Evolutionary conservation across 495 filamentous ascomycete species (phyloP).

Genomic region (Daldinia vernicosa): DNA sequence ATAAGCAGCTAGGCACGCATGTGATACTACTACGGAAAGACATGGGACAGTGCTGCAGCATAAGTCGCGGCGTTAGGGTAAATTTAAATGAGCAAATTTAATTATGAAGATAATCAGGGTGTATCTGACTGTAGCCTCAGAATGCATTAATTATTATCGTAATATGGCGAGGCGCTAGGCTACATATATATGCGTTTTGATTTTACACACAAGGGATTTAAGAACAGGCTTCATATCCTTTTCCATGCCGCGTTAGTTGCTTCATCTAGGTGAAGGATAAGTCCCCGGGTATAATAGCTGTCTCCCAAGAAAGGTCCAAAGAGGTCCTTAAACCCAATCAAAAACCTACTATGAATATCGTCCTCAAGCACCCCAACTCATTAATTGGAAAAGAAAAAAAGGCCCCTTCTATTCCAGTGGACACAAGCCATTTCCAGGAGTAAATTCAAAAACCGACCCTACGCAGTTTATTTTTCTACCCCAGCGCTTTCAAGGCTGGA

Average conservation of each 20-base stretch:
- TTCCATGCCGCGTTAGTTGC: not conserved
- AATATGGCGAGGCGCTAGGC: constrained; percentile 23
- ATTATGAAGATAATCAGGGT: not conserved
- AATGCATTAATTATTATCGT: constrained; percentile 31
- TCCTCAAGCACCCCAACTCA: not conserved
- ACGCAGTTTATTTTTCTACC: not conserved
- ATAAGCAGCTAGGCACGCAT: not conserved
- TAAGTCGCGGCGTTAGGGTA: constrained; percentile 15
- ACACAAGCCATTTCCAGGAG: not conserved
- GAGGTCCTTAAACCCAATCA: constrained; percentile 10
- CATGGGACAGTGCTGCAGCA: constrained; percentile 3
- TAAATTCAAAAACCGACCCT: not conserved
- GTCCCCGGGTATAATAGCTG: not conserved
- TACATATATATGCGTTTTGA: constrained; percentile 16
- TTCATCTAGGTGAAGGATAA: not conserved
- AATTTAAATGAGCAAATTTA: constrained; percentile 18
- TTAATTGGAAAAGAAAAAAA: not conserved
- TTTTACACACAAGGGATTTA: not conserved
- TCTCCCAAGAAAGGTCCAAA: constrained; percentile 22
- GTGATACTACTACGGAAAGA: not conserved
- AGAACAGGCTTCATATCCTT: constrained; percentile 10
- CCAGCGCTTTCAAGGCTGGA: constrained; percentile 34
- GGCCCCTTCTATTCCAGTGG: not conserved
- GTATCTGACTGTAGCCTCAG: constrained; percentile 23
- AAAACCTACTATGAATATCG: constrained; percentile 20